Percentiles rank a stretch among this genome's conserved stretches.
These are phyloP conservation scores for Blepharisma japonicum DNA, from an alignment of 73 alveolate genomes.

Conservation along the genomic window DNA sequence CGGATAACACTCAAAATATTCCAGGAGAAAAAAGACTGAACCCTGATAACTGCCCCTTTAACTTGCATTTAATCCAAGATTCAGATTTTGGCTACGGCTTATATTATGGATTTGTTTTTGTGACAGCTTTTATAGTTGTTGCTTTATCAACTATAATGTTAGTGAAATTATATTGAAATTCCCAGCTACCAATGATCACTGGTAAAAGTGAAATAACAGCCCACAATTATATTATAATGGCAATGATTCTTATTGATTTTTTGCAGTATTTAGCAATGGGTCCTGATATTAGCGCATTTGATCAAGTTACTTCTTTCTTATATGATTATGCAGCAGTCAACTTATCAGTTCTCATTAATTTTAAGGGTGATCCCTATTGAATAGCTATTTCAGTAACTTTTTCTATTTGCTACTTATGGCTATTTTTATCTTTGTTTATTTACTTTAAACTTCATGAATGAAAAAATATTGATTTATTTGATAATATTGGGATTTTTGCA, in stretches of 20 bases:
- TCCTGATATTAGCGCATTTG: constrained; percentile 20
- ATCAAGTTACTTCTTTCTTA: background rate
- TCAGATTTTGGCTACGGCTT: background rate
- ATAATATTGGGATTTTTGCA: background rate
- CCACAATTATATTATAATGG: background rate
- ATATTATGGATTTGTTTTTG: constrained; percentile 19
- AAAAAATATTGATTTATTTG: background rate
- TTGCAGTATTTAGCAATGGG: constrained; percentile 22
- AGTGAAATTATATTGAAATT: background rate
- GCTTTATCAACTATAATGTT: background rate
- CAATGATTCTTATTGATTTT: background rate
- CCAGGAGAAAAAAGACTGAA: background rate
- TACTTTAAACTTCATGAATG: background rate
- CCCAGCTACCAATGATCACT: background rate
- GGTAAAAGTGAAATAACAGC: background rate
- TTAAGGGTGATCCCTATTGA: background rate
- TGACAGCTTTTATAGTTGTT: background rate
- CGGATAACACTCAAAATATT: background rate
- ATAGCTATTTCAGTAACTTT: background rate
- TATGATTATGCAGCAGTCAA: background rate
- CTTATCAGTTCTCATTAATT: constrained; percentile 1
- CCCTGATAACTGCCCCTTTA: constrained; percentile 2
- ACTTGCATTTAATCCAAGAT: background rate
- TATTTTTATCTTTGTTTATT: background rate
- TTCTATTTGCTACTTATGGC: background rate